Percentiles rank a stretch among this genome's conserved stretches.
Evolutionary conservation across 1,139 yeast genomes (phyloP).

Genomic region (Geotrichum citri-aurantii): DNA sequence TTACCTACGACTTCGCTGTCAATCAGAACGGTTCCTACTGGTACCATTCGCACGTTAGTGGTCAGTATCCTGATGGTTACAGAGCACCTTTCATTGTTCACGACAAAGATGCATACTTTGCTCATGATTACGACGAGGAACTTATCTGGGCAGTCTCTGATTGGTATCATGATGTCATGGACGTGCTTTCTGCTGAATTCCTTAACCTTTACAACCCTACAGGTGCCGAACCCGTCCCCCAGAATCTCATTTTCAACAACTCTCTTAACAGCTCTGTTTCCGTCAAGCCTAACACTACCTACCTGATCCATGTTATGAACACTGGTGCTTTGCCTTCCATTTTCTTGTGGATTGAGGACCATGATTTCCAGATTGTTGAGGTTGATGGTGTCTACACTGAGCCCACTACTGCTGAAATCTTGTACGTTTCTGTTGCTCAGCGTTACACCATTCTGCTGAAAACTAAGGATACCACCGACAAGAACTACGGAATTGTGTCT

Average conservation of each 20-base stretch:
- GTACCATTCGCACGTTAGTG: conserved; percentile 88
- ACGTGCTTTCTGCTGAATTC: conserved; percentile 48
- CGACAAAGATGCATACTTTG: conserved; percentile 48
- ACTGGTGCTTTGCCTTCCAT: conserved; percentile 86
- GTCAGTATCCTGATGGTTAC: conserved; percentile 90
- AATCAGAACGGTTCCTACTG: conserved; percentile 85
- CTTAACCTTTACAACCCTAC: conserved; percentile 77
- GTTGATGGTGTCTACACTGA: conserved; percentile 77
- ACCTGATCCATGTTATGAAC: conserved; percentile 69
- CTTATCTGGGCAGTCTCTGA: conserved; percentile 62
- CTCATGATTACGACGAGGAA: conserved; percentile 67
- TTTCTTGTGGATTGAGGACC: conserved; percentile 79
- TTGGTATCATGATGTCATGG: conserved; percentile 72
- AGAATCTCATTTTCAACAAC: conserved; percentile 70
- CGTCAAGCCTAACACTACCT: conserved; percentile 76
- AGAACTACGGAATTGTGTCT: conserved; percentile 74
- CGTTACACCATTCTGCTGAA: conserved; percentile 67
- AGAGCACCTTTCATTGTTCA: conserved; percentile 72
- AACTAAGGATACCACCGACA: conserved; percentile 55
- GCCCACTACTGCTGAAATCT: conserved; percentile 50
- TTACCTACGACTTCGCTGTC: conserved; percentile 74
- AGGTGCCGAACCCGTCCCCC: conserved; percentile 95
- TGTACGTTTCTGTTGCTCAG: conserved; percentile 73
- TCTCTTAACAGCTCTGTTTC: conserved; percentile 63
- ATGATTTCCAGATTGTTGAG: conserved; percentile 73